Evolutionary conservation across 164 flowering plant species (phyloP).

Genomic region (Dillenia suffruticosa): DNA sequence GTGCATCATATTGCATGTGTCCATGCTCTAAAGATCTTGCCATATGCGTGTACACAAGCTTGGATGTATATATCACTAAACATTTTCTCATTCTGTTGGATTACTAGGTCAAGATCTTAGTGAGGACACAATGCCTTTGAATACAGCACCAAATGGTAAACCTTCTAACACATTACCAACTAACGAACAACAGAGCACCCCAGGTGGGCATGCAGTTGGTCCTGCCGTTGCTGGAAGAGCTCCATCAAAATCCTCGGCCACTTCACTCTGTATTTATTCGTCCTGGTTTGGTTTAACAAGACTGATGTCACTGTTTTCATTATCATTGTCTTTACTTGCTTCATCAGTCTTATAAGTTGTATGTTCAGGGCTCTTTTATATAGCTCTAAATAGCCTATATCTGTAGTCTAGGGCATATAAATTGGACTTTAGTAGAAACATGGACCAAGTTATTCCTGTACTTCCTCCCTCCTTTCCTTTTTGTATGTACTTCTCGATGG

Average conservation of each 20-base stretch:
- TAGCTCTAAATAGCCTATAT: background rate
- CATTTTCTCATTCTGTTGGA: too few relatives aligned
- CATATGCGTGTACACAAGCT: too few relatives aligned
- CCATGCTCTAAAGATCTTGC: too few relatives aligned
- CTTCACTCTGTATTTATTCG: conserved; percentile 16
- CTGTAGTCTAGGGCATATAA: conserved; percentile 8
- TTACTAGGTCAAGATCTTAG: conserved; percentile 56
- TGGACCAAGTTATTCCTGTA: too few relatives aligned
- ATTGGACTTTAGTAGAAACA: conserved; percentile 1
- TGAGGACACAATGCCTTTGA: conserved; percentile 18
- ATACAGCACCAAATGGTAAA: conserved; percentile 37
- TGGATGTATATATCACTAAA: too few relatives aligned
- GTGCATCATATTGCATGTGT: too few relatives aligned
- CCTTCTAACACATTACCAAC: conserved; percentile 68
- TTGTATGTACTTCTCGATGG: background rate
- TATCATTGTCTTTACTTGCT: conserved; percentile 12
- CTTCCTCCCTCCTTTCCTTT: background rate
- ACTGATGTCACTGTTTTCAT: conserved; percentile 19
- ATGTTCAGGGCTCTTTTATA: background rate
- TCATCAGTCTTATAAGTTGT: conserved; percentile 5
- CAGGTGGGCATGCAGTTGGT: conserved; percentile 50
- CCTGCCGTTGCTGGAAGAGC: conserved; percentile 85
- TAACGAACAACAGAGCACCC: conserved; percentile 62
- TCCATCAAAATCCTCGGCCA: conserved; percentile 49
- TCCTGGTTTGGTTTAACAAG: conserved; percentile 11